Base-by-base conservation (phyloP, 108 stramenopile genomes). In the Chaetoceros muelleri region DNA sequence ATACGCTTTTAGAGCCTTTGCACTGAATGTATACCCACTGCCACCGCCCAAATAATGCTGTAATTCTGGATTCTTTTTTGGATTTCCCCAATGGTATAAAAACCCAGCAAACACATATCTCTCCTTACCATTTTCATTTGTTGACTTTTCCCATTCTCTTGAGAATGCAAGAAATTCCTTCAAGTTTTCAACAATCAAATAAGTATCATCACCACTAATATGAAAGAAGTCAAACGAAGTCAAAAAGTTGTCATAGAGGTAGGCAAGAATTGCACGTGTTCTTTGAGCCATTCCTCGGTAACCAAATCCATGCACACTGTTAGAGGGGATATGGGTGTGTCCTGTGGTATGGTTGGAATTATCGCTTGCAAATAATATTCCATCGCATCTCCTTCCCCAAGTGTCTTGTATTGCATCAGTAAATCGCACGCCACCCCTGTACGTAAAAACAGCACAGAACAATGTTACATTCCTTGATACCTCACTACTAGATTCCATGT, bases 351-450 rank as follows among this genome's bases (percentile, higher is more conserved):
- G 13, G 34, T 40, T 13, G 13, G 34, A 40, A 40, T 10, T 40
- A 40, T 40, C 34, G 13, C 34, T 40, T 40, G 34, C 34, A 40
- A 40, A 40, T 10, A 86, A 31, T 48, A 84, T 80, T 13, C 89
- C 89, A 65, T 90, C 89, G 64, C 89, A 90, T 19, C 60, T 51
- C 1, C 44, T 55, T 8, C 58, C 85, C 74, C 78, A 87, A 3
- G 89, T 90, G 47, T 78, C 67, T 20, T 34, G 53, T 3, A 70
- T 48, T 5, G 76, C 60, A n/a, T 60, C 8, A 18, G 34, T 30
- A 3, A 18, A 16, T 18, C 28, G 5, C 8, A 20, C n/a, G 28
- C 20, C n/a, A 7, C 5, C 7, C 17, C 17, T 10, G n/a, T 21
- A 44, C 10, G 59, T 60, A 50, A 19, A 60, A 19, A 60, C 31